Evolutionary conservation across 2,329 filamentous ascomycete genomes (phyloP).

Genomic region (Periconia macrospinosa): DNA sequence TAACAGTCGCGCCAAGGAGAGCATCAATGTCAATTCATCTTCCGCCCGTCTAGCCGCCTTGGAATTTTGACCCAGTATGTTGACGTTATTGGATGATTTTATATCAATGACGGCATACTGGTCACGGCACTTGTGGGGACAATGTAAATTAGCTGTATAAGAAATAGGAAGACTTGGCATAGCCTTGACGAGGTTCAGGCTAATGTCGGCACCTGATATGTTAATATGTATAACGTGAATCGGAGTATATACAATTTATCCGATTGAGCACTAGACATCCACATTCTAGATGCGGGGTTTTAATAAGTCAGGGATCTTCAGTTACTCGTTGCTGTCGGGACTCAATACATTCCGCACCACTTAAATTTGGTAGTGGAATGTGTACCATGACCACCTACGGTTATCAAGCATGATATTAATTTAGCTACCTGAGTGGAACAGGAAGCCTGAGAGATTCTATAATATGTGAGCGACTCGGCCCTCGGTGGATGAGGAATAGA

Average conservation of each 20-base stretch:
- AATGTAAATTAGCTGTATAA: neutral
- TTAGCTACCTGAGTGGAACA: slow-evolving; percentile 5
- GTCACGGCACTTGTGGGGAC: neutral
- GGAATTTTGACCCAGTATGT: too few relatives aligned
- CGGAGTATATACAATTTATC: neutral
- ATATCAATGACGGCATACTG: neutral
- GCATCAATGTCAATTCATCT: too few relatives aligned
- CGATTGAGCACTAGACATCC: neutral
- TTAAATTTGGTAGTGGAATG: neutral
- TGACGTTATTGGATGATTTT: neutral
- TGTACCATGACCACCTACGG: neutral
- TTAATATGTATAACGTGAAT: neutral
- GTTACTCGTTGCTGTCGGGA: neutral
- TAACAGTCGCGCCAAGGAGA: too few relatives aligned
- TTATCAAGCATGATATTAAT: neutral
- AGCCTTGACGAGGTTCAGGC: neutral
- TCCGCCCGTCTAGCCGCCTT: too few relatives aligned
- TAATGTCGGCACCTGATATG: neutral
- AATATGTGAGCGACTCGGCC: slow-evolving; percentile 2
- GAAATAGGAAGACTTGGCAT: neutral
- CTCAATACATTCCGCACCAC: neutral
- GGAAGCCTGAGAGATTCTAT: slow-evolving; percentile 4
- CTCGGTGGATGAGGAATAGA: slow-evolving; percentile 8
- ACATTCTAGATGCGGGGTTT: neutral
- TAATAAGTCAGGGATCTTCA: neutral